Conservation (phyloP, 768 basidiomycete species). For the Panus rudis region DNA sequence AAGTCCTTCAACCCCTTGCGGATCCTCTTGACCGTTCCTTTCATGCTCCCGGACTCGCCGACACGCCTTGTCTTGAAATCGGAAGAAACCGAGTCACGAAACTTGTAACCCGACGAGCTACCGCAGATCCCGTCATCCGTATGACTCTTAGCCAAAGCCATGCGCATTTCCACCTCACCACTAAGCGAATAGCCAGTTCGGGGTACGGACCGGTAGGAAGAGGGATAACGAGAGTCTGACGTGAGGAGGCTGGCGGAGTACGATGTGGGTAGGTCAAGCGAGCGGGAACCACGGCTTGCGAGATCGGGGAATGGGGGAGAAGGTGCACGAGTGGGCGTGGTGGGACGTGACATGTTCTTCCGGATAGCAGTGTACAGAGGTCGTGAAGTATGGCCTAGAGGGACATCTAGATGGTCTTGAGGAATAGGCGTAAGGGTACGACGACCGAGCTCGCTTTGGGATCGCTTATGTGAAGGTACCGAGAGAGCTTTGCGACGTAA, state of each 20-base stretch:
- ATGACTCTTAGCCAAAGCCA: slow-evolving; percentile 19
- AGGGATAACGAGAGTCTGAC: slow-evolving; percentile 2
- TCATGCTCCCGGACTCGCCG: slow-evolving; percentile 9
- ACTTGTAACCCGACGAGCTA: slow-evolving; percentile 10
- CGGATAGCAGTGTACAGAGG: slow-evolving; percentile 24
- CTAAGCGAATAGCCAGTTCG: slow-evolving; percentile 20
- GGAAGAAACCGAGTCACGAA: too few species aligned
- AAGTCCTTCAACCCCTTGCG: slow-evolving; percentile 20
- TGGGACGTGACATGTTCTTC: slow-evolving; percentile 17
- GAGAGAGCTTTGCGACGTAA: slow-evolving; percentile 16
- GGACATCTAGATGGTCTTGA: slow-evolving; percentile 4
- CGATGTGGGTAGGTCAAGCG: slow-evolving; percentile 14
- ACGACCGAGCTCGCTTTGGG: not conserved
- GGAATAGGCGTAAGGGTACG: not conserved
- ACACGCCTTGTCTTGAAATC: slow-evolving; percentile 3
- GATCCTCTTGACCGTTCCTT: slow-evolving; percentile 17
- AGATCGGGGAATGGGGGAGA: slow-evolving; percentile 6
- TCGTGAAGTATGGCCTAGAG: slow-evolving; percentile 16
- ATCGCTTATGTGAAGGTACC: too few species aligned
- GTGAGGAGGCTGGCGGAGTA: slow-evolving; percentile 8
- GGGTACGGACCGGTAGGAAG: slow-evolving; percentile 3
- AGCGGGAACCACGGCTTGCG: slow-evolving; percentile 9
- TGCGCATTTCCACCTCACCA: slow-evolving; percentile 23
- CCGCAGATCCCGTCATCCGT: slow-evolving; percentile 13
- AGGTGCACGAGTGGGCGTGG: slow-evolving; percentile 6